phyloP scores from a whole-genome alignment of 2,329 filamentous ascomycete species.

The Pyrenophora teres region DNA sequence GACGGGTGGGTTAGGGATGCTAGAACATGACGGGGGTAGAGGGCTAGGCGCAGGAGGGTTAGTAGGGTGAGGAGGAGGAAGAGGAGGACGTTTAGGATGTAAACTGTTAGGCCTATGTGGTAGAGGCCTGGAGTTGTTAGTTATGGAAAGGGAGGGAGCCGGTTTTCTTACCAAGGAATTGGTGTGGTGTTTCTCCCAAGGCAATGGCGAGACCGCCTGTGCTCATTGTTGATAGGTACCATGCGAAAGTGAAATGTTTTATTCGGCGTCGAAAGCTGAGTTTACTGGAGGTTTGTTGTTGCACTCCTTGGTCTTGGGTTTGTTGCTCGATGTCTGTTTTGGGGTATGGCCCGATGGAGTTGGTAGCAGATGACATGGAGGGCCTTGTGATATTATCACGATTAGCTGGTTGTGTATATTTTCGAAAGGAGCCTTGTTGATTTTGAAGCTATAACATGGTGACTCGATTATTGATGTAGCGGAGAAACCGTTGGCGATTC shows the following conservation, averaged over 20 bases:
- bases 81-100: constrained; percentile 54
- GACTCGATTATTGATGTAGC: too few relatives aligned
- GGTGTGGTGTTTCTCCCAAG: constrained; percentile 49
- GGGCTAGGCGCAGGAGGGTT: constrained; percentile 47
- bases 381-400: background rate
- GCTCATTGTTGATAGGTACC: constrained; percentile 53
- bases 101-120: constrained; percentile 56
- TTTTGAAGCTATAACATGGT: too few relatives aligned
- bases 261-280: constrained; percentile 28
- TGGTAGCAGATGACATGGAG: background rate
- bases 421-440: too few relatives aligned
- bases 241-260: constrained; percentile 52
- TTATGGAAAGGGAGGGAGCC: background rate
- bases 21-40: constrained; percentile 48
- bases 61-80: constrained; percentile 42
- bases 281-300: background rate
- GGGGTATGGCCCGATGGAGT: background rate
- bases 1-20: constrained; percentile 52
- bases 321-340: background rate
- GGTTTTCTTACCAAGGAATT: constrained; percentile 35
- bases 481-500: too few relatives aligned
- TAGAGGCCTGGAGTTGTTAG: constrained; percentile 48
- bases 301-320: background rate
- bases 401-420: too few relatives aligned
- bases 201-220: constrained; percentile 53